Evolutionary conservation across 441 rosid genomes (phyloP).

Genomic region (Populus hybrid): DNA sequence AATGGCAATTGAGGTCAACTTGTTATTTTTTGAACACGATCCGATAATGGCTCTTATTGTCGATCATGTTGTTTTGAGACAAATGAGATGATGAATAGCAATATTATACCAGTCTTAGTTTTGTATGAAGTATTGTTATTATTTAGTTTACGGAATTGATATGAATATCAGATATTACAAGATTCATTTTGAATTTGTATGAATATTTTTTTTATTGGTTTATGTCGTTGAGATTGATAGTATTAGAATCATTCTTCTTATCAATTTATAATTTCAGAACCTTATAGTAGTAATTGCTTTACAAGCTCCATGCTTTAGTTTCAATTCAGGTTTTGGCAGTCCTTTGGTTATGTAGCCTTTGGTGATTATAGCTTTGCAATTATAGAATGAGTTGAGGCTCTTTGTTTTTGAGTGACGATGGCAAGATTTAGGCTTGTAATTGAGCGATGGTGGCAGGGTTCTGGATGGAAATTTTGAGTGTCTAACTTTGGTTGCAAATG

Average conservation of each 20-base stretch:
- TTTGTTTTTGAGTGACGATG: neutral
- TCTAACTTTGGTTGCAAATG: neutral
- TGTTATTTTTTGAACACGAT: neutral
- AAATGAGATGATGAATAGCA: conserved; percentile 2
- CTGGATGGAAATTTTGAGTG: neutral
- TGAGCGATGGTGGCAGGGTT: neutral
- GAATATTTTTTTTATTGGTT: neutral
- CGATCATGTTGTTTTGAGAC: neutral
- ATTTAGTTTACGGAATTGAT: neutral
- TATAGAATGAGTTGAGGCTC: neutral
- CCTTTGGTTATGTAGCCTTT: neutral
- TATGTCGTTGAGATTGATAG: neutral
- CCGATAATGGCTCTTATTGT: neutral
- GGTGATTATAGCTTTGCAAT: neutral
- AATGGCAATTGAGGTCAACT: neutral
- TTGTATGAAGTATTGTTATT: neutral
- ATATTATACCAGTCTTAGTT: neutral
- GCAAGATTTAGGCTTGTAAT: neutral
- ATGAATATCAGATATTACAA: neutral
- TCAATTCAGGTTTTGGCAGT: neutral
- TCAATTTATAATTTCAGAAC: neutral
- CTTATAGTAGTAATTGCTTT: neutral
- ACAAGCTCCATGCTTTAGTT: neutral
- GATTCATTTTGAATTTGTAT: neutral
- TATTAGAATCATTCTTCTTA: too few relatives aligned